Evolutionary conservation across 306 rosid genomes (phyloP), one percentile per base, ranked within the genome.

Genomic region (Vachellia pachyceras): DNA sequence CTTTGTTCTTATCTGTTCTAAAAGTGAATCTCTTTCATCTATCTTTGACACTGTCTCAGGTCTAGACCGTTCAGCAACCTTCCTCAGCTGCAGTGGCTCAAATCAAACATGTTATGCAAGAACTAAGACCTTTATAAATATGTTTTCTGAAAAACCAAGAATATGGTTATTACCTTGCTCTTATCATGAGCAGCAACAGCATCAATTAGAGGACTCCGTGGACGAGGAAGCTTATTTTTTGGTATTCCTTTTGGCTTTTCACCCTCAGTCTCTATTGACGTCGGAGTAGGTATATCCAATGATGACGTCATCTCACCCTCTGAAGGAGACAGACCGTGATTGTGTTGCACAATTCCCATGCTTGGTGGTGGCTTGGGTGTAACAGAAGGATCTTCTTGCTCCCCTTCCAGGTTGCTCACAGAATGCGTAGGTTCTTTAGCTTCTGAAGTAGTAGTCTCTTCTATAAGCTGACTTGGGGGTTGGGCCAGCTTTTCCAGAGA

Each of bases 161-260:
- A 46, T 40, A 77, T 37, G 11, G 75, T 77, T 77, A 41, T 33
- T 81, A 93, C 99, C 99, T 87, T 93, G 98, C 97, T 92, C 88
- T 92, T 90, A 83, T 94, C 99, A 69, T 96, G 98, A 83, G 99
- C 97, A 72, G 86, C 91, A 82, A 94, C 98, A 50, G 94, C 98
- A 84, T 96, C 99, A 66, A 96, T 94, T 75, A 94, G 97, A 85
- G 98, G 99, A 86, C 72, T 94, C 57, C 97, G 87, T n/a, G 99
- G 98, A 82, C 98, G 98, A 72, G 94, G 97, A 77, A 90, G 72
- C 87, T 92, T 96, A 63, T 46, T 82, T 58, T 82, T 85, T 66
- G 84, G 87, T 72, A 84, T 87, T 72, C 89, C 94, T 80, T 88
- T 89, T 35, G 85, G 57, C 80, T 72, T 85, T 79, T 85, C 91